Conservation (phyloP, 2,329 filamentous ascomycete genomes). For the Macrophomina phaseolina region DNA sequence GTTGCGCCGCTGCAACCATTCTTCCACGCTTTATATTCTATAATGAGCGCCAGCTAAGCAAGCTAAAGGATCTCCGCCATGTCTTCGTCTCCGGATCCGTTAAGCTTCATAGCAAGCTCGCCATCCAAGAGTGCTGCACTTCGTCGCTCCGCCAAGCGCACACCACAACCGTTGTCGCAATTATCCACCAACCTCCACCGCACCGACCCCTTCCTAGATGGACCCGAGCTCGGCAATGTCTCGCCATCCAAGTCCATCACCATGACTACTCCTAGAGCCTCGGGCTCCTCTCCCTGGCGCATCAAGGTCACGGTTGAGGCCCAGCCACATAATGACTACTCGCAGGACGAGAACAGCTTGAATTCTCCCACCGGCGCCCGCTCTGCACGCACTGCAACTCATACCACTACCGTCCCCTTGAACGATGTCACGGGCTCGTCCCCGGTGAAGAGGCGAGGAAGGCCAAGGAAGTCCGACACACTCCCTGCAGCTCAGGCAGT, state of each 20-base stretch:
- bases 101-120: slow-evolving; percentile 32
- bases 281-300: slow-evolving; percentile 52
- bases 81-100: slow-evolving; percentile 45
- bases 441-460: slow-evolving; percentile 44
- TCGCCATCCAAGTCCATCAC: slow-evolving; percentile 54
- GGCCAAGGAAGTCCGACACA: slow-evolving; percentile 45
- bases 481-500: slow-evolving; percentile 32
- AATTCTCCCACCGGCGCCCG: slow-evolving; percentile 39
- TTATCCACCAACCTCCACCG: slow-evolving; percentile 16
- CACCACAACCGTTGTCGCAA: slow-evolving; percentile 12
- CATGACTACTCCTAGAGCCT: slow-evolving; percentile 47
- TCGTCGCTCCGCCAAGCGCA: slow-evolving; percentile 7
- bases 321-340: slow-evolving; percentile 43
- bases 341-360: slow-evolving; percentile 39
- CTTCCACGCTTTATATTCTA: too few relatives aligned
- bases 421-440: slow-evolving; percentile 46
- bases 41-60: neutral
- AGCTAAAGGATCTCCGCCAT: neutral
- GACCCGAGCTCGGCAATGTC: slow-evolving; percentile 23
- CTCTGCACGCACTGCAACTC: slow-evolving; percentile 36
- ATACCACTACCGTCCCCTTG: slow-evolving; percentile 49
- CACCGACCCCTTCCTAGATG: slow-evolving; percentile 21
- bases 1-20: too few relatives aligned
- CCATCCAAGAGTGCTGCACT: slow-evolving; percentile 4
- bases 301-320: slow-evolving; percentile 59